phyloP scores from a whole-genome alignment of 1,284 basidiomycete genomes.

The Cryptococcus maquisensis region DNA sequence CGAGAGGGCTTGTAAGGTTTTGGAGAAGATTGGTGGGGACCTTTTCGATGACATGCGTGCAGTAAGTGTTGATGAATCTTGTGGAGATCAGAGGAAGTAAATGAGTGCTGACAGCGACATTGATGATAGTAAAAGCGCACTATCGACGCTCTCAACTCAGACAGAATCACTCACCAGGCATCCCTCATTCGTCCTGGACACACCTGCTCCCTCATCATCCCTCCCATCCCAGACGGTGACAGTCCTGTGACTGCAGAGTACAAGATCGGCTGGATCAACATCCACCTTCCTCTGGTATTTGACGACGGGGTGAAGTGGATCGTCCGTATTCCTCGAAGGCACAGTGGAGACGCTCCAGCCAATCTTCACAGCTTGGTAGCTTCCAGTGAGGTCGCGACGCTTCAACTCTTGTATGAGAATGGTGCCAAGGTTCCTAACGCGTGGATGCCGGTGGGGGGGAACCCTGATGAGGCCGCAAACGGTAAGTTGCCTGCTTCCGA shows the following conservation, averaged over 20 bases:
- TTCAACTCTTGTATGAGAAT: background rate
- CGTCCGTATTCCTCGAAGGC: constrained; percentile 1
- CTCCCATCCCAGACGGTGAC: background rate
- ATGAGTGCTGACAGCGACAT: too few species aligned
- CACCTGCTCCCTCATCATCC: background rate
- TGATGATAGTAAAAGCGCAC: too few species aligned
- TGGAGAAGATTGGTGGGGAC: too few species aligned
- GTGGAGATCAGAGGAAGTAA: too few species aligned
- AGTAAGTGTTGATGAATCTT: too few species aligned
- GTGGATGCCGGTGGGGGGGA: background rate
- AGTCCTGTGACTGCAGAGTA: background rate
- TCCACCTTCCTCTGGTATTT: constrained; percentile 4
- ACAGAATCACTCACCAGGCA: background rate
- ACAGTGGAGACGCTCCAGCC: background rate
- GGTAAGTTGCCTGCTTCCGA: background rate
- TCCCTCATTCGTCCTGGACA: constrained; percentile 4
- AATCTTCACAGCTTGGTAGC: background rate
- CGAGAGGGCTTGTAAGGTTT: too few species aligned
- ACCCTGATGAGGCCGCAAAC: background rate
- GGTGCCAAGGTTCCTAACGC: background rate
- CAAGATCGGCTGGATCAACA: background rate
- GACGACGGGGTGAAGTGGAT: constrained; percentile 1
- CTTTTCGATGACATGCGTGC: too few species aligned
- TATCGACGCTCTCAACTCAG: too few species aligned
- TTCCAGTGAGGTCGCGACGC: background rate